Evolutionary conservation across 1,139 yeast species (phyloP).

Genomic region (Hansenula lynferdii): DNA sequence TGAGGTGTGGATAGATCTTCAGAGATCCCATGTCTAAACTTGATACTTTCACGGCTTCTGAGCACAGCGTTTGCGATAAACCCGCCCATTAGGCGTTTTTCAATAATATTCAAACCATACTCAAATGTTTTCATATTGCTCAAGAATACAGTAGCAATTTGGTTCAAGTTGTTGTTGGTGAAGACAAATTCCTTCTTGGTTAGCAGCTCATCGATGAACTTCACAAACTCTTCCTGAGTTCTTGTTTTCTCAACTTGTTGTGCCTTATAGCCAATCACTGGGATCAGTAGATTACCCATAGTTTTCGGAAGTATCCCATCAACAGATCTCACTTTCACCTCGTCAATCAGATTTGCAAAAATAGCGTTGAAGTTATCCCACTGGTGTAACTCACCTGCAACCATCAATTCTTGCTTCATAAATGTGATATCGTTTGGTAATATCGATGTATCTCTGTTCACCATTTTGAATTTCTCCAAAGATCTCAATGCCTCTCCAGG

Average conservation of each 20-base stretch:
- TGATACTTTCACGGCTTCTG: neutral
- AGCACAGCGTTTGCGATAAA: conserved; percentile 12
- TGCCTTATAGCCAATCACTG: conserved; percentile 11
- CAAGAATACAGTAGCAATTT: conserved; percentile 29
- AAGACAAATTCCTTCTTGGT: conserved; percentile 30
- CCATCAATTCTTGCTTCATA: conserved; percentile 26
- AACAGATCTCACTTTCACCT: conserved; percentile 18
- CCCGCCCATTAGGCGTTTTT: conserved; percentile 36
- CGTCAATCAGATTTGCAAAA: conserved; percentile 23
- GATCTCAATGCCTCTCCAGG: conserved; percentile 28
- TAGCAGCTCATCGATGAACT: conserved; percentile 25
- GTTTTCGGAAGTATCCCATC: conserved; percentile 25
- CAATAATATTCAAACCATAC: conserved; percentile 32
- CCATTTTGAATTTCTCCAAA: conserved; percentile 20
- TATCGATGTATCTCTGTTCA: conserved; percentile 17
- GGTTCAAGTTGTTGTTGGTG: conserved; percentile 35
- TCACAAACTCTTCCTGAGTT: conserved; percentile 23
- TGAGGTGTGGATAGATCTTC: neutral
- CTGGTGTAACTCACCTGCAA: conserved; percentile 26
- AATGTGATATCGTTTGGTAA: conserved; percentile 24
- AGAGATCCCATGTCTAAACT: neutral
- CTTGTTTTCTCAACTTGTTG: conserved; percentile 13
- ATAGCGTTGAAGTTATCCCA: conserved; percentile 29
- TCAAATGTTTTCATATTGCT: conserved; percentile 26
- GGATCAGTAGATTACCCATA: conserved; percentile 15